Conservation (phyloP, 257 asterid species). For the Forsythia viridissima region DNA sequence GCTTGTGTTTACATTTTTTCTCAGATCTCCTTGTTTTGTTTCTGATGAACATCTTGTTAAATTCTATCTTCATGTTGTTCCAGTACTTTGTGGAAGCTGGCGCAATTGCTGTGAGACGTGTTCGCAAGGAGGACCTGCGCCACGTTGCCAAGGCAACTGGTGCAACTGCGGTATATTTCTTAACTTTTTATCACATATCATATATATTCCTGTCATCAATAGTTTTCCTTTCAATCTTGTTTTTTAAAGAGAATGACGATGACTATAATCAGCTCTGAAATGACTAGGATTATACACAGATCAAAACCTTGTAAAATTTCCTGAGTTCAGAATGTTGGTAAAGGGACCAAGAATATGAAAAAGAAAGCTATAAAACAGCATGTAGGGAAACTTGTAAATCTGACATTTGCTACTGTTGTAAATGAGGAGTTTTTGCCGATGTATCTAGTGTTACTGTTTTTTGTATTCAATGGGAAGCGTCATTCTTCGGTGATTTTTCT, state of each 20-base stretch:
- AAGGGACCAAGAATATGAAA: constrained; percentile 5
- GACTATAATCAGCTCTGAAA: not conserved
- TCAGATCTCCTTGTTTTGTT: constrained; percentile 10
- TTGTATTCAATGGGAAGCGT: not conserved
- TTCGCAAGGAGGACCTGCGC: constrained; percentile 89
- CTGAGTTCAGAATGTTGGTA: not conserved
- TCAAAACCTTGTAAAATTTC: not conserved
- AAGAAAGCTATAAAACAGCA: not conserved
- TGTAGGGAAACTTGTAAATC: not conserved
- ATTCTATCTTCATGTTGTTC: constrained; percentile 15
- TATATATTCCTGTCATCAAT: not conserved
- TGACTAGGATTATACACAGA: not conserved
- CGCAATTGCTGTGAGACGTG: constrained; percentile 93
- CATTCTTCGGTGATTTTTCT: not conserved
- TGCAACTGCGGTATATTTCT: constrained; percentile 72
- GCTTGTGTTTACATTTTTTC: not conserved
- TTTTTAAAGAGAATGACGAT: not conserved
- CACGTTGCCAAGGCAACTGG: constrained; percentile 97
- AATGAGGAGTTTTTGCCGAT: not conserved
- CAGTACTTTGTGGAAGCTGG: constrained; percentile 98
- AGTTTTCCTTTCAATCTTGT: not conserved
- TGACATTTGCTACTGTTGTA: not conserved
- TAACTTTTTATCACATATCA: constrained; percentile 6
- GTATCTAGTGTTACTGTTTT: not conserved
- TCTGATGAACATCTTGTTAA: constrained; percentile 7